Conservation (phyloP, 176 grass and related monocot genomes). For the Metroxylon sagu region DNA sequence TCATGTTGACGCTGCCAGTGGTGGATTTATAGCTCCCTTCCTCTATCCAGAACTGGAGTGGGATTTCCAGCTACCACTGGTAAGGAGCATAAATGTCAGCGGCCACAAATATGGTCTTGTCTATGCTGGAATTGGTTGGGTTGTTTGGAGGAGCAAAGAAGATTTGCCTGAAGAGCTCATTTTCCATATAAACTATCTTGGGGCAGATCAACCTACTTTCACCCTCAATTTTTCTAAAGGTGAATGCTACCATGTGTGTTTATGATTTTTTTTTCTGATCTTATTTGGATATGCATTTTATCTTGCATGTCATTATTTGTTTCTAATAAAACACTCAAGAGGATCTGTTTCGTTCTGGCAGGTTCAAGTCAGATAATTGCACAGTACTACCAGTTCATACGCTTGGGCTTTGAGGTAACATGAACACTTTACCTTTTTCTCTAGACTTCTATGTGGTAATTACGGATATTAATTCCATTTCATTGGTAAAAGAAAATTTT, state of each 20-base stretch:
- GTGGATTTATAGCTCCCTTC: constrained; percentile 77
- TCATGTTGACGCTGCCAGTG: constrained; percentile 72
- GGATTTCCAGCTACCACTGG: constrained; percentile 68
- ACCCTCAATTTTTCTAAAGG: constrained; percentile 92
- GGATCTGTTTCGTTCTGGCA: constrained; percentile 9
- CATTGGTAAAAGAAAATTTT: too few species aligned
- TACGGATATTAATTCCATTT: too few species aligned
- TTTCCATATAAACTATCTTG: constrained; percentile 85
- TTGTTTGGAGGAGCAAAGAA: constrained; percentile 66
- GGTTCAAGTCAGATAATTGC: constrained; percentile 82
- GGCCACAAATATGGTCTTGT: constrained; percentile 84
- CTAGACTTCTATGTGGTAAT: too few species aligned
- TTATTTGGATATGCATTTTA: not conserved
- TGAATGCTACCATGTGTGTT: not conserved
- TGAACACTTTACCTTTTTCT: too few species aligned
- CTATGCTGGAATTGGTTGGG: constrained; percentile 71
- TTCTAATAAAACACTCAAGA: too few species aligned
- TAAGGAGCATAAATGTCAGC: constrained; percentile 83
- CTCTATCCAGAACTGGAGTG: constrained; percentile 56
- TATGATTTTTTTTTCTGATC: not conserved
- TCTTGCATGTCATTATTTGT: too few species aligned
- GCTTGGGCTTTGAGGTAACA: constrained; percentile 59
- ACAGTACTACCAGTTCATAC: constrained; percentile 76
- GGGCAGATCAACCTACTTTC: constrained; percentile 69
- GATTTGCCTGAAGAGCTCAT: constrained; percentile 80